Base-by-base conservation (phyloP, 2,329 filamentous ascomycete genomes). In the Clarireedia hainanense region DNA sequence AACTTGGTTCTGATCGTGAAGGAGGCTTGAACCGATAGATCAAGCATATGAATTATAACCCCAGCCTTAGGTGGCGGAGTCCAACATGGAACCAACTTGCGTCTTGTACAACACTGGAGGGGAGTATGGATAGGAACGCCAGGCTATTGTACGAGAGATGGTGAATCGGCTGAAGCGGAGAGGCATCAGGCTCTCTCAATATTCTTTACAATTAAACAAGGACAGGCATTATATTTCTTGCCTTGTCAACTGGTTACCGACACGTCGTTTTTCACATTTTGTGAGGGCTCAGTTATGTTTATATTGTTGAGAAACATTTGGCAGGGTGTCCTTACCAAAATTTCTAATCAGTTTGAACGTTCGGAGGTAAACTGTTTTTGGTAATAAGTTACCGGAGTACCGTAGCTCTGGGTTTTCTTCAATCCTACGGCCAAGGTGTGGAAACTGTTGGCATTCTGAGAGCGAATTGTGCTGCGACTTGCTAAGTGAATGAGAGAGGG, bases 151-250 rank as follows among this genome's bases (percentile, higher is more conserved):
- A 39, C 3, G 20, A 37, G 43, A 49, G 52, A 49, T 27, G 40
- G 23, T 43, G 50, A 50, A 30, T 49, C 43, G 45, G 52, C 26
- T 50, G 46, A 55, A 50, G 46, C 24, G 52, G 46, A n/a, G 46
- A 55, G 37, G 17, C 26, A 34, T 10, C 7, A 34, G 30, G 30
- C 30, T 10, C 30, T 34, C 30, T 10, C 30, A 1, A 34, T 34
- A 10, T 37, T 23, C 37, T 43, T 43, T 50, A 9, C 42, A 24
- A 26, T 17, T 37, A 46, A 50, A 36, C 46, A 54, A 48, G 52
- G 52, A 54, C 43, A 54, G 48, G 52, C 52, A 54, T 54, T 30
- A 49, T 54, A 54, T 20, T 54, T 54, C 36, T 30, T 40, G 30
- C 47, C 40, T 39, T 39, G 30, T 34, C 24, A 30, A 54, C 17